Conservation (phyloP, 768 basidiomycete species). For the Ephemerocybe angulata region DNA sequence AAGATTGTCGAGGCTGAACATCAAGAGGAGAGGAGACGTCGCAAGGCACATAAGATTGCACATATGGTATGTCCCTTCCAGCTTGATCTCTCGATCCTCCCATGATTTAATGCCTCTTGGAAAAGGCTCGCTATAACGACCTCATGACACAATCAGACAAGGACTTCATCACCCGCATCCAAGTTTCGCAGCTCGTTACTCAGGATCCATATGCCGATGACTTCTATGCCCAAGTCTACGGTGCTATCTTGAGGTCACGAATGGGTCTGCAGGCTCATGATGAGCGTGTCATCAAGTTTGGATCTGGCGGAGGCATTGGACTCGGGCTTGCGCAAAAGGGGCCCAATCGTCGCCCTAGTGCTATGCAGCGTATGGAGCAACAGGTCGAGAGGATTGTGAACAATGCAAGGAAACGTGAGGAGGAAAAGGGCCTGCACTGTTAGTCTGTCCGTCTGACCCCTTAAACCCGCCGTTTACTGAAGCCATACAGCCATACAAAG, state of each 20-base stretch:
- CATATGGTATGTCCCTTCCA: constrained; percentile 61
- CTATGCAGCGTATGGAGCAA: constrained; percentile 89
- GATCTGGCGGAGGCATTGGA: constrained; percentile 78
- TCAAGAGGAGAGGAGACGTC: constrained; percentile 80
- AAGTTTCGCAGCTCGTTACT: constrained; percentile 96
- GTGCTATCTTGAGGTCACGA: constrained; percentile 76
- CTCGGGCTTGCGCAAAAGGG: constrained; percentile 73
- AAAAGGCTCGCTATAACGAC: constrained; percentile 88
- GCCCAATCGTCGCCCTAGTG: constrained; percentile 68
- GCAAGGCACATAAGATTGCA: constrained; percentile 81
- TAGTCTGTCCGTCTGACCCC: constrained; percentile 10
- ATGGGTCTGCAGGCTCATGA: constrained; percentile 69
- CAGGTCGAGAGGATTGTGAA: constrained; percentile 97
- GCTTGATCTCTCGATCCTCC: not conserved
- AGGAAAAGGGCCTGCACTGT: constrained; percentile 73
- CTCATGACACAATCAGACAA: constrained; percentile 98
- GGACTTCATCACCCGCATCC: constrained; percentile 98
- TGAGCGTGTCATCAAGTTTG: constrained; percentile 82
- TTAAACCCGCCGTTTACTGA: not conserved
- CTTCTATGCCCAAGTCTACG: constrained; percentile 96
- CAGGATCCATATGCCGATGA: constrained; percentile 97
- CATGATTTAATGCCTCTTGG: not conserved
- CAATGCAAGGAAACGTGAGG: constrained; percentile 81
- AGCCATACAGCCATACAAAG: constrained; percentile 55
- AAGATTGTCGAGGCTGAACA: constrained; percentile 89